Conservation (phyloP, 225 moss, liverwort and hornwort genomes). For the Pseudisothecium myosuroides region DNA sequence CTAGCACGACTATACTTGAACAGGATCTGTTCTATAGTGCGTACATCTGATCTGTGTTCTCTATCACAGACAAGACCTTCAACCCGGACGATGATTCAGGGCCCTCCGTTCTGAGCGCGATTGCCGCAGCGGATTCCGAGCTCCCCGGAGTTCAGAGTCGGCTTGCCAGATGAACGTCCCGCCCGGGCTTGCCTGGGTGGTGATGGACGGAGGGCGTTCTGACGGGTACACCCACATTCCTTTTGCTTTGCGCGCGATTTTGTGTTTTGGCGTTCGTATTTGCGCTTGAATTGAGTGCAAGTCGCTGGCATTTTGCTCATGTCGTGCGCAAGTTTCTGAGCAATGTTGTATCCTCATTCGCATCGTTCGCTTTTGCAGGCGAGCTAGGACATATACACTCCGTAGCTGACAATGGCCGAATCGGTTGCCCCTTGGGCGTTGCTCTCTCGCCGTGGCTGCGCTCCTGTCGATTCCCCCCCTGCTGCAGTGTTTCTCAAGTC, state of each 20-base stretch:
- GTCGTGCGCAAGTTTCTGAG: not conserved
- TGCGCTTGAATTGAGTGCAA: not conserved
- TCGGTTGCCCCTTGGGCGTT: conserved; percentile 4
- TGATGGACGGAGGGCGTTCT: not conserved
- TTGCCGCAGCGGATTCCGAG: not conserved
- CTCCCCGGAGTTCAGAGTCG: accelerated
- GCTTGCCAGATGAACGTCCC: not conserved
- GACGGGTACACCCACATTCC: not conserved
- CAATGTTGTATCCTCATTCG: not conserved
- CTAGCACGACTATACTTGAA: not conserved
- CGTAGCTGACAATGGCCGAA: not conserved
- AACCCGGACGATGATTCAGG: not conserved
- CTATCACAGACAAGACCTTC: not conserved
- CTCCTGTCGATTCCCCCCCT: conserved; percentile 16
- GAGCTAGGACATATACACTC: not conserved
- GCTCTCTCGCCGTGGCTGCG: not conserved
- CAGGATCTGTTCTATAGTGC: not conserved
- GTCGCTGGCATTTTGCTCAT: not conserved
- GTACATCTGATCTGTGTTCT: not conserved
- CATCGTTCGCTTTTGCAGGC: not conserved
- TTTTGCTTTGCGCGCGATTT: not conserved
- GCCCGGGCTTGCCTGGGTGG: not conserved
- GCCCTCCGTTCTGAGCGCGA: not conserved
- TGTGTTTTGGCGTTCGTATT: not conserved
- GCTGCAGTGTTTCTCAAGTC: conserved; percentile 48